Conservation (phyloP, 495 filamentous ascomycete genomes). For the Niebla homalea region DNA sequence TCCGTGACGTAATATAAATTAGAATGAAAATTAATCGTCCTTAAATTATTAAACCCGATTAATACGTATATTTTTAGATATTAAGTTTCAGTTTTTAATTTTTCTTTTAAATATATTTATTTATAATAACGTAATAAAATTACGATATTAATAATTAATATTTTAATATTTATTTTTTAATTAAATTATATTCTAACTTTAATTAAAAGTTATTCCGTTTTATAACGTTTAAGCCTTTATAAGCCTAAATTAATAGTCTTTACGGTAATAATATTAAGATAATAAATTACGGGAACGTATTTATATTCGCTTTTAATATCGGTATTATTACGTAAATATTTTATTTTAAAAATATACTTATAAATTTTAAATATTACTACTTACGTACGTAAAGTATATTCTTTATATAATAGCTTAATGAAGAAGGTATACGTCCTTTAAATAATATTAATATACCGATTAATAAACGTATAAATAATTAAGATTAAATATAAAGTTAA, state of each 20-base stretch:
- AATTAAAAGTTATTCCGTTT: slow-evolving; percentile 1
- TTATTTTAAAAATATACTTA: slow-evolving; percentile 3
- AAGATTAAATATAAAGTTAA: neutral
- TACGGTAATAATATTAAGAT: neutral
- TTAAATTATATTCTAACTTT: neutral
- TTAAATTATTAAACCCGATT: neutral
- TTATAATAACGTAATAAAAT: slow-evolving; percentile 7
- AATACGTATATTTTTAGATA: slow-evolving; percentile 6
- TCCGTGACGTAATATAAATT: neutral
- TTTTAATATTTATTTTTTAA: neutral
- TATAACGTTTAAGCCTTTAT: neutral
- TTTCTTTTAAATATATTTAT: slow-evolving; percentile 3
- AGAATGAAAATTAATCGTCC: neutral
- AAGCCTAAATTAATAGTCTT: neutral
- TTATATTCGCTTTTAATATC: neutral
- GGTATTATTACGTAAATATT: slow-evolving; percentile 3
- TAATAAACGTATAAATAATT: neutral
- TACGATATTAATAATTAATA: neutral
- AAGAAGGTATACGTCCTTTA: neutral
- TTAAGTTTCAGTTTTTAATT: neutral
- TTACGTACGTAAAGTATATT: slow-evolving; percentile 1
- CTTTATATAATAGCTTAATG: slow-evolving; percentile 5
- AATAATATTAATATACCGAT: neutral
- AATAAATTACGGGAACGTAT: neutral
- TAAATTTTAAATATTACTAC: neutral